A percentile compares a stretch with the other conserved stretches of the same genome.
Evolutionary conservation across 352 stramenopile genomes (phyloP).

Genomic region (Globisporangium uncinulatum): DNA sequence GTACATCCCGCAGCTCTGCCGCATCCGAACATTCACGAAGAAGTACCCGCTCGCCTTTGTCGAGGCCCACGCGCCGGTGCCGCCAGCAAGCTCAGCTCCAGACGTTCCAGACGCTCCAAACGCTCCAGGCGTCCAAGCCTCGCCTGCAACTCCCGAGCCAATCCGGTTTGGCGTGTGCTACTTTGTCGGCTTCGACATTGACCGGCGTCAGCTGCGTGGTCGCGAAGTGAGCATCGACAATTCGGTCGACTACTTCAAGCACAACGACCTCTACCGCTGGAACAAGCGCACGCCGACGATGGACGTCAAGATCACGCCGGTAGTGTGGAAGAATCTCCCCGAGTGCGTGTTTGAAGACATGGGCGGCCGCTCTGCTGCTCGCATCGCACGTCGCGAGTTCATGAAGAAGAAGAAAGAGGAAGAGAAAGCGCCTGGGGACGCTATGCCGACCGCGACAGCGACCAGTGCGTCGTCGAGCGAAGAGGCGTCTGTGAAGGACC

Average conservation of each 20-base stretch:
- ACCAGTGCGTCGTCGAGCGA: slow-evolving; percentile 29
- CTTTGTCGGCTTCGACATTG: slow-evolving; percentile 84
- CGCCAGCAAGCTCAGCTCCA: slow-evolving; percentile 13
- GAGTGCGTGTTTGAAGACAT: slow-evolving; percentile 85
- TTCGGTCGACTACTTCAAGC: slow-evolving; percentile 86
- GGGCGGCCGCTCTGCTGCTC: slow-evolving; percentile 57
- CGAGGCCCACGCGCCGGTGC: slow-evolving; percentile 10
- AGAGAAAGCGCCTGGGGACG: slow-evolving; percentile 53
- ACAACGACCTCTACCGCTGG: slow-evolving; percentile 86
- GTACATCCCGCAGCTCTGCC: slow-evolving; percentile 76
- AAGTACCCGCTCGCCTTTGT: slow-evolving; percentile 76
- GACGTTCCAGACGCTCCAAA: slow-evolving; percentile 8
- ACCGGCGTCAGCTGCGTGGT: slow-evolving; percentile 66
- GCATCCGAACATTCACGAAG: slow-evolving; percentile 80
- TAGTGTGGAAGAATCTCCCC: slow-evolving; percentile 82
- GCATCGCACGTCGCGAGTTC: slow-evolving; percentile 57
- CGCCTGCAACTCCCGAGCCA: slow-evolving; percentile 14
- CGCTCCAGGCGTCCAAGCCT: background rate
- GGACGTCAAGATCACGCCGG: slow-evolving; percentile 82
- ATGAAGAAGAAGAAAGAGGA: slow-evolving; percentile 88
- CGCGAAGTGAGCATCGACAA: slow-evolving; percentile 82
- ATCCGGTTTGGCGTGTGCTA: slow-evolving; percentile 75
- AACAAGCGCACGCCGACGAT: slow-evolving; percentile 84
- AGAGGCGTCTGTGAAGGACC: slow-evolving; percentile 35
- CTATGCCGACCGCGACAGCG: slow-evolving; percentile 22